Base-by-base conservation (phyloP, 208 protist species). In the Wallacemonas sp. region DNA sequence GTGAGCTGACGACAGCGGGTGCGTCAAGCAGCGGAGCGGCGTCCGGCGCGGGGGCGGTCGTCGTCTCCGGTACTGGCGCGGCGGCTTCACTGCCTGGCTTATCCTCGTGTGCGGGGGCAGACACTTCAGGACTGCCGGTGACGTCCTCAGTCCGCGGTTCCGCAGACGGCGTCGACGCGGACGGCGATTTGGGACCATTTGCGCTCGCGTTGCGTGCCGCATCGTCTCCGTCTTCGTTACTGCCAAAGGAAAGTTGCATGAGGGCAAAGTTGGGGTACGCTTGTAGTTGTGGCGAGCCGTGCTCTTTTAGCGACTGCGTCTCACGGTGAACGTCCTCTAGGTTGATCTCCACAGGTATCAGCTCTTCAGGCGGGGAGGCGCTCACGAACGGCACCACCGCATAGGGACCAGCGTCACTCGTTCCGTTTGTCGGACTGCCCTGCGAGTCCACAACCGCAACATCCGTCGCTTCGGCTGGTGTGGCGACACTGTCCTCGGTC, bases 201-300 rank as follows among this genome's bases (percentile, higher is more conserved):
- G n/a, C n/a, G n/a, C n/a, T n/a, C n/a, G n/a, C n/a, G n/a, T n/a
- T n/a, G n/a, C n/a, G n/a, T n/a, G n/a, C n/a, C n/a, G n/a, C 14
- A 41, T 14, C 36, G 14, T 17, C 36, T 41, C 6, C 36, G 36
- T 14, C 14, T 6, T 72, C 61, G 17, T 48, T n/a, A 12, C 32
- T 48, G 1, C 63, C 68, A 33, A 86, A 81, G 8, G 58, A 61
- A 1, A 86, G 63, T 12, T 74, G 65, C 67, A 87, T 76, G 24
- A 68, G 68, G 24, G 72, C 34, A 55, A 91, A 87, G 47, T 60
- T 78, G 17, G 85, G 85, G 71, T 87, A 91, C 6, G 78, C 83
- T 38, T 75, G 78, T 1, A 86, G 55, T 41, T 84, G 80, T 12
- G 80, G 75, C 11, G 85, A 91, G 1, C 68, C 61, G 1, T 61